phyloP scores from a whole-genome alignment of 331 rosid genomes.

The Quercus tomentella region DNA sequence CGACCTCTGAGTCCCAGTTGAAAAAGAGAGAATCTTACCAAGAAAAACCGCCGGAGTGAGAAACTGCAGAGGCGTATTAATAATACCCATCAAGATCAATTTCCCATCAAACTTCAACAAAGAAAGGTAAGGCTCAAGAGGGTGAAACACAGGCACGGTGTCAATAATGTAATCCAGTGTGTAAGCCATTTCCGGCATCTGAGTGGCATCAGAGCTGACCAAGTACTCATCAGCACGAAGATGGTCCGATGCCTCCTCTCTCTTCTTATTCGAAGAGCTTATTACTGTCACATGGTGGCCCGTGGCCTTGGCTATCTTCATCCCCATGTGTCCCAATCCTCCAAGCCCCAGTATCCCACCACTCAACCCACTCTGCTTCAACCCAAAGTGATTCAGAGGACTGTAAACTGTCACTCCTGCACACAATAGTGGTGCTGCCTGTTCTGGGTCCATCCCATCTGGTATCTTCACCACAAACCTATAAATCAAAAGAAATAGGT shows the following conservation, averaged over 20 bases:
- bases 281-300: slow-evolving; percentile 89
- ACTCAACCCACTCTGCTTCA: slow-evolving; percentile 48
- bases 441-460: slow-evolving; percentile 63
- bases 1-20: no score
- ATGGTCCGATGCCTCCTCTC: slow-evolving; percentile 59
- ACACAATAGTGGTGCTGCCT: slow-evolving; percentile 72
- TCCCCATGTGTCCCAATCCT: slow-evolving; percentile 94
- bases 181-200: slow-evolving; percentile 59
- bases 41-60: slow-evolving; percentile 66
- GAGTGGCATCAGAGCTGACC: slow-evolving; percentile 56
- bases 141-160: slow-evolving; percentile 72
- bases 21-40: slow-evolving; percentile 27
- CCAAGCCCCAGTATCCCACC: slow-evolving; percentile 82
- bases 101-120: slow-evolving; percentile 74
- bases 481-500: background rate
- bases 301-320: slow-evolving; percentile 71
- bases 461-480: slow-evolving; percentile 83
- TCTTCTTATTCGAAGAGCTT: slow-evolving; percentile 83
- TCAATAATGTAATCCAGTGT: slow-evolving; percentile 82
- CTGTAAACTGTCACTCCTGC: slow-evolving; percentile 83
- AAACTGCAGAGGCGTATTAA: slow-evolving; percentile 68
- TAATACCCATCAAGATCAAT: slow-evolving; percentile 66
- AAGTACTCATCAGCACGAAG: slow-evolving; percentile 75
- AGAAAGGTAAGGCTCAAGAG: slow-evolving; percentile 86
- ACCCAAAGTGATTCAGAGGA: slow-evolving; percentile 71